Conservation (phyloP, 148 eudicot species). For the Vaccinium corymbosum region DNA sequence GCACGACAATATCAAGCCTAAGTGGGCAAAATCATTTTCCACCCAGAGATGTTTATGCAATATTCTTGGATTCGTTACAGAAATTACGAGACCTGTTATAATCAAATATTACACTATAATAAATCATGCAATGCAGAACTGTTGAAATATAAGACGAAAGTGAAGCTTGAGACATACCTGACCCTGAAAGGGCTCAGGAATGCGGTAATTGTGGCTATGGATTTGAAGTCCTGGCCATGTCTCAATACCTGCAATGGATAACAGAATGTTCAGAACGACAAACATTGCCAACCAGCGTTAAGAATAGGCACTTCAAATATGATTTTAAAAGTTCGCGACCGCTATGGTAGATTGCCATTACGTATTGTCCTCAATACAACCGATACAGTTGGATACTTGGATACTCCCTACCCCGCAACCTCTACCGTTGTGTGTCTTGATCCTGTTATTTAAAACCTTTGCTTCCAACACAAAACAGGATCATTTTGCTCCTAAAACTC, state of each 20-base stretch:
- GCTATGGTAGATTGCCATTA: no score
- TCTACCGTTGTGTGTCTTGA: no score
- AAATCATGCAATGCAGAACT: neutral
- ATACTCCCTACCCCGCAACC: no score
- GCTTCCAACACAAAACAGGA: neutral
- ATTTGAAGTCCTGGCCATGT: conserved; percentile 88
- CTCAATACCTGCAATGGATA: conserved; percentile 48
- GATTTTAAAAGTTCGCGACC: no score
- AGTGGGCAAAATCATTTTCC: neutral
- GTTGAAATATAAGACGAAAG: neutral
- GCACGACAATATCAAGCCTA: neutral
- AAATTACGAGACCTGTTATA: neutral
- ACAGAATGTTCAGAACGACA: conserved; percentile 4
- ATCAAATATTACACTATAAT: neutral
- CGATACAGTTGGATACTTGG: no score
- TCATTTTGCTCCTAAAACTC: neutral
- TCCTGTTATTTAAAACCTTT: neutral
- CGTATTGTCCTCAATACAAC: no score
- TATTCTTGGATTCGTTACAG: neutral
- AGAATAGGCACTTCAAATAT: no score
- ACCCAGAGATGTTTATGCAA: neutral
- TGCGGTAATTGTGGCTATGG: conserved; percentile 95
- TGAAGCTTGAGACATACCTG: conserved; percentile 44
- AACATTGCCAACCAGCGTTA: neutral
- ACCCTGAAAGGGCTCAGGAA: conserved; percentile 64